Base-by-base conservation (phyloP, 345 rosid species). In the Brassica cretica region DNA sequence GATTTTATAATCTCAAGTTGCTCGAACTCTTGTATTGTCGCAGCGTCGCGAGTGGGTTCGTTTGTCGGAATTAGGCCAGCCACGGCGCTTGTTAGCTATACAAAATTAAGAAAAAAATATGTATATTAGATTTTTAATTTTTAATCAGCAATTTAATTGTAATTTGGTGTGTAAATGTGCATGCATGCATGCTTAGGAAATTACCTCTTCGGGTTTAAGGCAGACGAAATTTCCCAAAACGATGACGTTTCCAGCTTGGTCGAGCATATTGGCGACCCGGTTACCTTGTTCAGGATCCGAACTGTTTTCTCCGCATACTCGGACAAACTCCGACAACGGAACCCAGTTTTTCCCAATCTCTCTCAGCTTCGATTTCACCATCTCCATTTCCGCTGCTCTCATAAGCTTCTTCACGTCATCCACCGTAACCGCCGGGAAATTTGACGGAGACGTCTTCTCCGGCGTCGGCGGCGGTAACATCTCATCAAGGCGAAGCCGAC, bases 351-450 rank as follows among this genome's bases (percentile, higher is more conserved):
- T 85, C 69, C 85, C 89, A 25, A 81, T 82, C 64, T 78, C 87
- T 77, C 89, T 84, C 79, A 93, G 75, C 87, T 73, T 86, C 76
- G 89, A 77, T 82, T 91, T 93, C 74, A 91, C 87, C 80, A 72
- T 72, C 80, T 91, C 97, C 84, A 93, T 53, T 79, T 86, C 96
- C 76, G 89, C 93, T 73, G 84, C 94, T 79, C 76, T 85, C 78
- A 93, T 72, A 62, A 95, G 73, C 90, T 93, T 95, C 91, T 86
- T 90, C 85, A 88, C 92, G 18, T 88, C 96, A 67, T 73, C 88
- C 76, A 81, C 89, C 75, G 94, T 87, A 63, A 94, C 75, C 30
- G 75, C 83, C 66, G 78, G 49, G 2, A 73, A 73, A 33, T 2
- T 3, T 5, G 29, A 79, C 68, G 76, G 78, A 4, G 78, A 39